phyloP scores from a whole-genome alignment of 192 early-diverging fungal species.

The Entomortierella parvispora region DNA sequence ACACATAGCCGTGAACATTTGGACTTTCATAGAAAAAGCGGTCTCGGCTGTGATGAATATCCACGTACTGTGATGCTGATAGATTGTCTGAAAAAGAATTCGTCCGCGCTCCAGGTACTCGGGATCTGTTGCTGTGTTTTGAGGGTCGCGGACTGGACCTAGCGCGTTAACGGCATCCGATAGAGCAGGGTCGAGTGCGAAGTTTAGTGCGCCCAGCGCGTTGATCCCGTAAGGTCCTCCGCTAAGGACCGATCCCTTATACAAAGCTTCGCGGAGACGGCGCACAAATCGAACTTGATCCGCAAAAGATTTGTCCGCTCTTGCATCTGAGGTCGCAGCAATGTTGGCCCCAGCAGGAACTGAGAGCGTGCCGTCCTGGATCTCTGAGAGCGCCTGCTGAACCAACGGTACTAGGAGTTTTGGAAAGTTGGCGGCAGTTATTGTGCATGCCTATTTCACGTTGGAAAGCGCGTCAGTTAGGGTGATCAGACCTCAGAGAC shows the following conservation, averaged over 20 bases:
- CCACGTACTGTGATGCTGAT: slow-evolving; percentile 37
- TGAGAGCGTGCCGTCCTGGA: slow-evolving; percentile 7
- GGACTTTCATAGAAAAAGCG: too few species aligned
- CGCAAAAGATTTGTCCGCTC: not conserved
- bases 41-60: not conserved
- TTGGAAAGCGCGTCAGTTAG: too few species aligned
- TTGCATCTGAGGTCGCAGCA: not conserved
- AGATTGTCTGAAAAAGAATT: slow-evolving; percentile 39
- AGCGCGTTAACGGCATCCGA: slow-evolving; percentile 12
- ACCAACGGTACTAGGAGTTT: slow-evolving; percentile 38
- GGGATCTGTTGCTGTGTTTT: slow-evolving; percentile 2
- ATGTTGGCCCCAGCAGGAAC: slow-evolving; percentile 2
- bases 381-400: slow-evolving; percentile 24
- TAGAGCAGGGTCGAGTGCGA: slow-evolving; percentile 21
- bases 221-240: slow-evolving; percentile 49
- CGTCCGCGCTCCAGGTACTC: slow-evolving; percentile 31
- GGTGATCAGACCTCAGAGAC: not conserved
- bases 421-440: slow-evolving; percentile 34
- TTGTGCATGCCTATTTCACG: slow-evolving; percentile 39
- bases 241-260: slow-evolving; percentile 28
- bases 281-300: slow-evolving; percentile 31
- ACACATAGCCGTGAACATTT: too few species aligned
- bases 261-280: slow-evolving; percentile 24
- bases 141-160: slow-evolving; percentile 22
- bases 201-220: slow-evolving; percentile 39